Percentiles rank a stretch among this genome's conserved stretches.
phyloP scores from a whole-genome alignment of 495 filamentous ascomycete species.

The Neurospora sp. region DNA sequence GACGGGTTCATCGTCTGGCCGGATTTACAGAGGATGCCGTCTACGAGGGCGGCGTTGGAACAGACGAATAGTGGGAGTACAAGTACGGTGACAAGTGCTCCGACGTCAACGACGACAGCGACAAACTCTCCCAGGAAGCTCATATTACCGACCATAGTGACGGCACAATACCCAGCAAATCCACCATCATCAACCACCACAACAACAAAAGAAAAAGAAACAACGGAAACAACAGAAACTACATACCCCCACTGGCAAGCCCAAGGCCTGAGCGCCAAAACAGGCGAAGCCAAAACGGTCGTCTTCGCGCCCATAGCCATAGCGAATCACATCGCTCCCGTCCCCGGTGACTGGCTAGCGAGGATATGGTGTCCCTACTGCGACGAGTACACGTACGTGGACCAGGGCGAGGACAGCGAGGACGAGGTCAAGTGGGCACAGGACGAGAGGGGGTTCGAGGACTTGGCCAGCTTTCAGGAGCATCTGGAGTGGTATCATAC shows the following conservation, averaged over 20 bases:
- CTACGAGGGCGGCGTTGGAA: constrained; percentile 17
- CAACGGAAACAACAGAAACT: constrained; percentile 1
- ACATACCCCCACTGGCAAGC: constrained; percentile 27
- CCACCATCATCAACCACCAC: background rate
- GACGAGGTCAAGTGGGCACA: constrained; percentile 33
- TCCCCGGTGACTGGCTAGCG: constrained; percentile 30
- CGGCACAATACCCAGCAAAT: background rate
- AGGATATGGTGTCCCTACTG: constrained; percentile 36
- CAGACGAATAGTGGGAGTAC: background rate
- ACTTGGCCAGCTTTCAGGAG: constrained; percentile 29
- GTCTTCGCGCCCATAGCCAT: constrained; percentile 40
- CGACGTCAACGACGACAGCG: background rate
- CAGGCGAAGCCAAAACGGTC: constrained; percentile 29
- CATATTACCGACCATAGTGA: background rate
- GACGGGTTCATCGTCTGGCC: constrained; percentile 39
- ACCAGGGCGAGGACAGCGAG: constrained; percentile 31
- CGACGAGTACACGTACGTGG: constrained; percentile 38
- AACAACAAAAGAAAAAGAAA: background rate
- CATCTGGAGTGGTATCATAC: constrained; percentile 40
- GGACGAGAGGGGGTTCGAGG: constrained; percentile 33
- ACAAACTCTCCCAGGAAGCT: background rate
- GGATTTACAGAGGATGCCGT: constrained; percentile 32
- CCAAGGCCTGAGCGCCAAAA: constrained; percentile 7
- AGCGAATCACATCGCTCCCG: constrained; percentile 37
- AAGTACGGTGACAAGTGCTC: background rate